Percentiles rank a stretch among this genome's conserved stretches.
These are phyloP conservation scores for Pelomyxa schiedti DNA, from an alignment of 78 protist genomes.

Conservation along the genomic window DNA sequence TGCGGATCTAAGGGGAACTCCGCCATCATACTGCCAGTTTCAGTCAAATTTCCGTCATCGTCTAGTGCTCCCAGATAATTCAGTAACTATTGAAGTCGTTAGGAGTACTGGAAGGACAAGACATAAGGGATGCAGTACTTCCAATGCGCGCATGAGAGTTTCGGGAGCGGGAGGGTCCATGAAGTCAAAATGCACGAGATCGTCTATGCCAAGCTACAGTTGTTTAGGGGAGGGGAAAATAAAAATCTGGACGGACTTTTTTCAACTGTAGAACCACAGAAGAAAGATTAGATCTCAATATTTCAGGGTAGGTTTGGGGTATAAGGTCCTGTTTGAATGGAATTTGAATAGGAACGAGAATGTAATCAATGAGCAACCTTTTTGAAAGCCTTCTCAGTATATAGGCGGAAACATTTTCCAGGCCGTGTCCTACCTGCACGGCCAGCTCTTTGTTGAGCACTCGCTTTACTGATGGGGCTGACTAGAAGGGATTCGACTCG, in stretches of 20 bases:
- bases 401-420: slow-evolving; percentile 83
- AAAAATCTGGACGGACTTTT: slow-evolving; percentile 86
- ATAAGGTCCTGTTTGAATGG: slow-evolving; percentile 66
- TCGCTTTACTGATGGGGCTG: slow-evolving; percentile 93
- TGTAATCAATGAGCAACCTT: not conserved
- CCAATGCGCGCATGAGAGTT: slow-evolving; percentile 93
- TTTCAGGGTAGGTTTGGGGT: slow-evolving; percentile 94
- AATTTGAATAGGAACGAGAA: slow-evolving; percentile 80
- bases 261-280: slow-evolving; percentile 78
- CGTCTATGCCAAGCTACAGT: no score
- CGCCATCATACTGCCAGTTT: slow-evolving; percentile 70
- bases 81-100: slow-evolving; percentile 52
- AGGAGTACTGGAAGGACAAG: not conserved
- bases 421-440: slow-evolving; percentile 99
- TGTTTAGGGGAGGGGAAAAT: no score
- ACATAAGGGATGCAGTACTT: no score
- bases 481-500: slow-evolving; percentile 96
- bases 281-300: slow-evolving; percentile 79
- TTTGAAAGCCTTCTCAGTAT: slow-evolving; percentile 35
- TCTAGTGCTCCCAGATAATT: slow-evolving; percentile 95
- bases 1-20: slow-evolving; percentile 98
- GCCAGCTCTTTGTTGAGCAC: slow-evolving; percentile 98
- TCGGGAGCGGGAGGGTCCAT: slow-evolving; percentile 99
- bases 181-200: no score
- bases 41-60: slow-evolving; percentile 88